These are phyloP conservation scores for Lactarius indigo DNA, from an alignment of 768 basidiomycete genomes.

Conservation along the genomic window DNA sequence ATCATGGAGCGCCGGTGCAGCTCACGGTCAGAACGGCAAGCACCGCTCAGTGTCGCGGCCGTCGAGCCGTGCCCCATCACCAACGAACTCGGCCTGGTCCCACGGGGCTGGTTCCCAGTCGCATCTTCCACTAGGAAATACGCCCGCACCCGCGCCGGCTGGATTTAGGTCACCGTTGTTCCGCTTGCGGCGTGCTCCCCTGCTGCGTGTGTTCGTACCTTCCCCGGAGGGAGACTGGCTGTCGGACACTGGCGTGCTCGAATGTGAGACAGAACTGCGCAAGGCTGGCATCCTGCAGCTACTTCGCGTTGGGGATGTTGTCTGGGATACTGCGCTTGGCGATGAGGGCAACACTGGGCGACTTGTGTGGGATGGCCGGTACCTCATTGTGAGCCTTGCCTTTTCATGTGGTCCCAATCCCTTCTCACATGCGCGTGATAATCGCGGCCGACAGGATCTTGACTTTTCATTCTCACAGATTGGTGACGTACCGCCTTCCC, in stretches of 20 bases:
- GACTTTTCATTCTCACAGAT: conserved; percentile 76
- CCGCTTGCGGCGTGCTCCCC: conserved; percentile 65
- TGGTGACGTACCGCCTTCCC: conserved; percentile 76
- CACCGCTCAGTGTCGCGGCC: conserved; percentile 35
- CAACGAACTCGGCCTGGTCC: conserved; percentile 45
- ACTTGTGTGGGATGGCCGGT: conserved; percentile 85
- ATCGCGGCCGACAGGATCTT: conserved; percentile 53
- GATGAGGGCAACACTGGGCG: conserved; percentile 85
- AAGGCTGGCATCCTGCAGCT: conserved; percentile 60
- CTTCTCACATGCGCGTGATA: neutral
- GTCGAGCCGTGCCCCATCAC: conserved; percentile 68
- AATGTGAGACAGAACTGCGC: conserved; percentile 78
- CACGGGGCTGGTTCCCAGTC: conserved; percentile 40
- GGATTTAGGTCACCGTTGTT: conserved; percentile 69
- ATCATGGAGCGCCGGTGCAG: conserved; percentile 24
- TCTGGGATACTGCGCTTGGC: conserved; percentile 84
- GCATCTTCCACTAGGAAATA: conserved; percentile 16
- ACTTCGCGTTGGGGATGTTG: conserved; percentile 72
- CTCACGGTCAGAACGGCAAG: conserved; percentile 5
- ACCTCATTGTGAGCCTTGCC: conserved; percentile 65
- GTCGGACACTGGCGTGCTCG: conserved; percentile 73
- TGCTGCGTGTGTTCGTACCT: conserved; percentile 79
- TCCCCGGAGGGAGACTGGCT: conserved; percentile 86
- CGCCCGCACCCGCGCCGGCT: conserved; percentile 8
- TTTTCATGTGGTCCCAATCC: conserved; percentile 10